These are phyloP conservation scores for Fusarium sp. DNA, from an alignment of 2,329 filamentous ascomycete genomes.

Conservation along the genomic window DNA sequence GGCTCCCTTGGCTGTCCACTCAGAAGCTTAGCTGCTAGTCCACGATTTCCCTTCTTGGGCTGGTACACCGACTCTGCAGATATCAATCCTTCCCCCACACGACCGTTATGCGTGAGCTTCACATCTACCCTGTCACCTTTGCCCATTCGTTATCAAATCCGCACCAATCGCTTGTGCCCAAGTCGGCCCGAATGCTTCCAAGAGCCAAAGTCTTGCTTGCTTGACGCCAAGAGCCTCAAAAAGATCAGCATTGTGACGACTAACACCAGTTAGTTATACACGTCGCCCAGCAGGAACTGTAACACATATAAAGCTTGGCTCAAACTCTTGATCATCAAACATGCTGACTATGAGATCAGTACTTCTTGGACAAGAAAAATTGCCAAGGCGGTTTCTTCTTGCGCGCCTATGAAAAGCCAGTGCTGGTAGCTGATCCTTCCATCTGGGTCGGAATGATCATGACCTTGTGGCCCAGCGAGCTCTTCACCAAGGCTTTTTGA, in stretches of 20 bases:
- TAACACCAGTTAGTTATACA: background rate
- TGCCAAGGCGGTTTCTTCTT: background rate
- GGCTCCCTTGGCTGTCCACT: background rate
- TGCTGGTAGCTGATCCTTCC: background rate
- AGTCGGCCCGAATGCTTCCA: background rate
- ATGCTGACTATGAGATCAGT: background rate
- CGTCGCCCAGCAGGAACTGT: background rate
- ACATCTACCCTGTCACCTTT: background rate
- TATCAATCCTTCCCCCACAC: background rate
- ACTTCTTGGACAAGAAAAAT: background rate
- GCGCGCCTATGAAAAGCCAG: constrained; percentile 6
- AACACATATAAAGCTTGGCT: background rate
- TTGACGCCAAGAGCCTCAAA: background rate
- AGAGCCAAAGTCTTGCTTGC: background rate
- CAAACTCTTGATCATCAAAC: background rate
- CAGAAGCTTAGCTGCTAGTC: too few relatives aligned
- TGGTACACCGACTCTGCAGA: background rate
- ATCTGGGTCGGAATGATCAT: background rate
- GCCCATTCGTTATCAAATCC: background rate
- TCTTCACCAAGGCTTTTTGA: background rate
- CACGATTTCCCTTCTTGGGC: background rate
- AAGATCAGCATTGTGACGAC: background rate
- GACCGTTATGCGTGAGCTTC: background rate
- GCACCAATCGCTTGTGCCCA: background rate
- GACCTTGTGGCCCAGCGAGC: background rate